These are phyloP conservation scores for Wickerhamiella occidentalis DNA, from an alignment of 805 yeast genomes.

Conservation along the genomic window DNA sequence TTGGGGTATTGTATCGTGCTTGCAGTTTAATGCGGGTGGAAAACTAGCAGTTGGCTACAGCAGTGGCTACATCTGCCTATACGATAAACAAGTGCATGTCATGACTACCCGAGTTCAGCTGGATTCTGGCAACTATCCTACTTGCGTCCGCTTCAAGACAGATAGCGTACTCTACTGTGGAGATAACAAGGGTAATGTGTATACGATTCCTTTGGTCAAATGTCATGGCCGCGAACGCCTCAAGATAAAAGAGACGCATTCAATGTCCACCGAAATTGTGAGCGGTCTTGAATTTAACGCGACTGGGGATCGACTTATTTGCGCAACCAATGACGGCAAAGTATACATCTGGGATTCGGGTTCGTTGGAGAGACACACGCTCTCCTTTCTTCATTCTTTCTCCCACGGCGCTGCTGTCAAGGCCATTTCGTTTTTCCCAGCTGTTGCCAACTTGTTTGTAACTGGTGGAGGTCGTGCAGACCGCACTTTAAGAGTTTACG, in stretches of 20 bases:
- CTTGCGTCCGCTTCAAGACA: neutral
- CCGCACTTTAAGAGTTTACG: neutral
- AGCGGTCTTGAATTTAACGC: neutral
- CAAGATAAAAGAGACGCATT: neutral
- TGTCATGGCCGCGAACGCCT: slow-evolving; percentile 2
- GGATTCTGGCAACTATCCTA: neutral
- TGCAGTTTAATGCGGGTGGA: neutral
- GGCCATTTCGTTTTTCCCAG: slow-evolving; percentile 2
- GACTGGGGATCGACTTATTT: neutral
- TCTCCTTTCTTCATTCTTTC: no score
- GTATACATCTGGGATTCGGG: neutral
- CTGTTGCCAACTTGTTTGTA: neutral
- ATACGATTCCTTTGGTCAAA: neutral
- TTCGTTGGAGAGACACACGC: neutral
- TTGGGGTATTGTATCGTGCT: slow-evolving; percentile 1
- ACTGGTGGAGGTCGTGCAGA: slow-evolving; percentile 12
- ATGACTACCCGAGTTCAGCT: neutral
- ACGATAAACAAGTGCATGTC: neutral
- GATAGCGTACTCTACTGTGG: neutral
- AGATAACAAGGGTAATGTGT: neutral
- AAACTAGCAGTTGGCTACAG: slow-evolving; percentile 3
- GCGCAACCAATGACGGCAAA: slow-evolving; percentile 6
- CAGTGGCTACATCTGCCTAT: neutral
- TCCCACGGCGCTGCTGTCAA: slow-evolving; percentile 7
- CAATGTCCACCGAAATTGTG: neutral